Conservation (phyloP, 495 filamentous ascomycete species). For the Talaromyces ruber region DNA sequence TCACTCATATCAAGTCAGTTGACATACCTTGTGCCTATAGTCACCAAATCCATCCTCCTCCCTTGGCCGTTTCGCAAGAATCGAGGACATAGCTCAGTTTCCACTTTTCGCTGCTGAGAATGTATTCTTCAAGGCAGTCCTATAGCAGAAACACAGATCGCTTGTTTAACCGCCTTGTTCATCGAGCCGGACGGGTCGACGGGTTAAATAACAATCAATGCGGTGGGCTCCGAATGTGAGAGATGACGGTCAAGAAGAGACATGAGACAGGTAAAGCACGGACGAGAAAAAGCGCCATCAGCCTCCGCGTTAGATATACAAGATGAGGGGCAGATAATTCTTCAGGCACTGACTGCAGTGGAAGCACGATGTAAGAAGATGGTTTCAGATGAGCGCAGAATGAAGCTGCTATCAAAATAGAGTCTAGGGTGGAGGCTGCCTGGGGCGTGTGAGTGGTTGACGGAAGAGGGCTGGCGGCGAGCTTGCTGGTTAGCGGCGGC, state of each 20-base stretch:
- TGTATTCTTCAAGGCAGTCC: not conserved
- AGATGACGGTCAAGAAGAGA: not conserved
- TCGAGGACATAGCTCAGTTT: constrained; percentile 12
- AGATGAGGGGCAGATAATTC: not conserved
- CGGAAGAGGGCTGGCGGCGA: too few relatives aligned
- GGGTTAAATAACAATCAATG: constrained; percentile 1
- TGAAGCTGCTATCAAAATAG: not conserved
- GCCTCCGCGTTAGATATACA: not conserved
- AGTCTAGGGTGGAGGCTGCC: not conserved
- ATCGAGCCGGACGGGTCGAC: not conserved
- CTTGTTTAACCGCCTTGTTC: not conserved
- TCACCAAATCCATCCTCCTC: constrained; percentile 13
- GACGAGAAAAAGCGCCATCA: not conserved
- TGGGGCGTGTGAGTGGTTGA: not conserved
- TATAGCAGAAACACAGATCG: not conserved
- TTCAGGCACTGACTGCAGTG: not conserved
- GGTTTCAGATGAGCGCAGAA: not conserved
- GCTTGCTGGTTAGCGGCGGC: not conserved
- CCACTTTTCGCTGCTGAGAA: not conserved
- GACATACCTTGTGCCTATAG: constrained; percentile 16
- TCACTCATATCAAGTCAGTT: not conserved
- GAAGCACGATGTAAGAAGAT: not conserved
- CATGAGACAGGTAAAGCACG: not conserved
- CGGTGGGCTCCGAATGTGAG: not conserved
- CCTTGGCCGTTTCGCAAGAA: constrained; percentile 15